Base-by-base conservation (phyloP, 83 land plant species). In the Isoetes engelmannii region DNA sequence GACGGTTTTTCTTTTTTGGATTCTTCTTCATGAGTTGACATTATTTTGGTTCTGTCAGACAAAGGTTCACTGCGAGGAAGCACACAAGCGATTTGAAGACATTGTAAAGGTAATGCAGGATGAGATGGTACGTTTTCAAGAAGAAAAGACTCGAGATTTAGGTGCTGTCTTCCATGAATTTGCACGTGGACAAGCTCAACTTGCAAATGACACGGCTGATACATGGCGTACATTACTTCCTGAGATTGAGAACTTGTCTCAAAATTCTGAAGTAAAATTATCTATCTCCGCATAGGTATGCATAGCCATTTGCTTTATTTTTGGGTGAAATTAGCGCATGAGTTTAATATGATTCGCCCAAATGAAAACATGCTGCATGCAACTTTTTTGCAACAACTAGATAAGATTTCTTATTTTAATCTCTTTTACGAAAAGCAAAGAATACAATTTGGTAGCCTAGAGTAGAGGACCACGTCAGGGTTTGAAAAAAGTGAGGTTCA, bases 201-300 rank as follows among this genome's bases (percentile, higher is more conserved):
- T 94, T 10, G 90, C 92, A 4, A 81, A 80, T 55, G 80, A 83
- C 44, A 81, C 87, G 4, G 99, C 99, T 4, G 89, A 90, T 64
- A 92, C 97, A 8, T 94, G 99, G 99, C 80, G 92, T 21, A 82
- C 77, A 60, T 85, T 92, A 28, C 84, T 92, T 48, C 98, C 98
- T 5, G 88, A 85, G 57, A 80, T 92, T 20, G 94, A 87, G 55
- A 73, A 81, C 55, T 79, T 45, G 7, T 54, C 69, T 67, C 51
- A 49, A 53, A n/a, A n/a, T n/a, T n/a, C n/a, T n/a, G n/a, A n/a
- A n/a, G n/a, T n/a, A n/a, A n/a, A n/a, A n/a, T n/a, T n/a, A n/a
- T n/a, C n/a, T n/a, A n/a, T n/a, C n/a, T n/a, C n/a, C n/a, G n/a
- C n/a, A n/a, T n/a, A n/a, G n/a, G n/a, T n/a, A n/a, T n/a, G n/a